Evolutionary conservation across 2,329 filamentous ascomycete genomes (phyloP), one percentile per base, ranked within the genome.

Genomic region (Phoma sp.): DNA sequence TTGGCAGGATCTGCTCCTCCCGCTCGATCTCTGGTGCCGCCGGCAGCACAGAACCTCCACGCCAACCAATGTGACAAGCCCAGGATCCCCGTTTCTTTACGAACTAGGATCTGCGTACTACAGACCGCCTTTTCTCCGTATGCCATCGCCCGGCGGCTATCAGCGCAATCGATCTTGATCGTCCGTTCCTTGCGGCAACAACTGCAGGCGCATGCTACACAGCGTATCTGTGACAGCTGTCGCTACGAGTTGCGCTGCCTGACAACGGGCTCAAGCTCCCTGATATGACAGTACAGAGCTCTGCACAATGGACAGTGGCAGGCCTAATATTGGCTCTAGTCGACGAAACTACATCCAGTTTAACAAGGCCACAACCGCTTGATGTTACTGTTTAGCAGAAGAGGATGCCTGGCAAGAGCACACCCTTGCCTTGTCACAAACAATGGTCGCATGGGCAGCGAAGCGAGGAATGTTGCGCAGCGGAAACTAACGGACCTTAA

Each of bases 391-490:
- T 19, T 19, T 25, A 33, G 32, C 37, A 37, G 10, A n/a, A 13
- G n/a, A 40, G 41, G 29, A 27, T 17, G 7, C 37, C 37, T 36
- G 15, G 15, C 32, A 3, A 15, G 33, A 25, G 15, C 32, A 15
- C 33, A 17, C 29, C 17, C 15, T 37, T 40, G 40, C 17, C 15
- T 37, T 40, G 40, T 24, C 24, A 27, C 24, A 32, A 31, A 32
- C 33, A 49, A 19, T 8, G 21, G n/a, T 9, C 32, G 13, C 25
- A 43, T 36, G 35, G 22, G 51, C 31, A 22, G 36, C 32, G 41
- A 51, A 41, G 43, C 46, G 43, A 51, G 52, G 43, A 51, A 55
- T 47, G 52, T 41, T 46, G 33, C 43, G 37, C 52, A 44, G 40
- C 41, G 47, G 47, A 27, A 38, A 51, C 37, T 33, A 38, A 27